A percentile compares a stretch with the other conserved stretches of the same genome.
These are phyloP conservation scores for Bromus sterilis DNA, from an alignment of 176 grass and related monocot species.

Conservation along the genomic window DNA sequence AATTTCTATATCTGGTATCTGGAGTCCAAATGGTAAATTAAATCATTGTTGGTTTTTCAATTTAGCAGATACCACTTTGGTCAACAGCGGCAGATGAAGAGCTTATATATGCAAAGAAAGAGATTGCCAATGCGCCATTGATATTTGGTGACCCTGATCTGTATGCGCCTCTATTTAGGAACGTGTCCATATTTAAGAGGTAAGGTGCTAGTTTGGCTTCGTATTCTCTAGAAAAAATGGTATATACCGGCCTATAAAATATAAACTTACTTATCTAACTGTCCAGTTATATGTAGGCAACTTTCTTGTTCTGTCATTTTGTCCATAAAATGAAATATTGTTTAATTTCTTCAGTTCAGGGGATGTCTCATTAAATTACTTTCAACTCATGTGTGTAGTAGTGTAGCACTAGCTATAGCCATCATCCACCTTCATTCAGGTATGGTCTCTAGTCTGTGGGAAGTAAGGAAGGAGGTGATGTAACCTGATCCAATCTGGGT, in stretches of 20 bases:
- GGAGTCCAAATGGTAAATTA: neutral
- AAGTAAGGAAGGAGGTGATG: neutral
- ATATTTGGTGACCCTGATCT: slow-evolving; percentile 49
- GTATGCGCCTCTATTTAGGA: slow-evolving; percentile 55
- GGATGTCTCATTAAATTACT: neutral
- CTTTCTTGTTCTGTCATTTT: neutral
- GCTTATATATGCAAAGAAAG: slow-evolving; percentile 71
- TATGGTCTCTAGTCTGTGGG: neutral
- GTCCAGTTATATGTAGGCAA: neutral
- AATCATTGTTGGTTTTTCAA: neutral
- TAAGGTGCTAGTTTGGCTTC: slow-evolving; percentile 6
- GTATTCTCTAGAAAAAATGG: neutral
- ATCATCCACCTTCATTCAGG: neutral
- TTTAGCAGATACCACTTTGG: slow-evolving; percentile 46
- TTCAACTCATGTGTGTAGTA: too few species aligned
- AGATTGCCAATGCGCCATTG: slow-evolving; percentile 41
- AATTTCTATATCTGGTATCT: neutral
- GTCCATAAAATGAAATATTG: neutral
- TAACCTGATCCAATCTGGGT: neutral
- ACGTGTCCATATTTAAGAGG: slow-evolving; percentile 71
- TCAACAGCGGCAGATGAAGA: slow-evolving; percentile 59
- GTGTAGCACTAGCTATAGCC: neutral
- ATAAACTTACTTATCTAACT: neutral
- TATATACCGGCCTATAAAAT: neutral
- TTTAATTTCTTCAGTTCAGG: slow-evolving; percentile 2